Evolutionary conservation across 139 green algal genomes (phyloP).

Genomic region (Pleodorina starrii): DNA sequence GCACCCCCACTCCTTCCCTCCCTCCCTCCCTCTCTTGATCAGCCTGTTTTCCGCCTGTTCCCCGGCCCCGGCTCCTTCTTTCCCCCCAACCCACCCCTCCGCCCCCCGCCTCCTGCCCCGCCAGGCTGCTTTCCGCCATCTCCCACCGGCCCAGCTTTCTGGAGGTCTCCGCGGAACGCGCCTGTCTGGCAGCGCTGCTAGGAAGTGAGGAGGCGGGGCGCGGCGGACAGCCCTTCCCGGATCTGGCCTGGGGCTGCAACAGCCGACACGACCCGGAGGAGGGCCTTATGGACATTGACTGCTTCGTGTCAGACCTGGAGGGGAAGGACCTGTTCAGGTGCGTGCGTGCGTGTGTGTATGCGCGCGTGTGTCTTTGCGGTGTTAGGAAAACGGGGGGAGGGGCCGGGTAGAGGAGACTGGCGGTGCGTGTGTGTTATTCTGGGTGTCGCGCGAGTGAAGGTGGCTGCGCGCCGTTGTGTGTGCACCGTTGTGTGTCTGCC

Average conservation of each 20-base stretch:
- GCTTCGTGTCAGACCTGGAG: conserved; percentile 35
- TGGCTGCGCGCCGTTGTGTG: too few relatives aligned
- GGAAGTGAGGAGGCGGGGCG: conserved; percentile 13
- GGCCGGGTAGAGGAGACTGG: too few relatives aligned
- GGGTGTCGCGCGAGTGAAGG: too few relatives aligned
- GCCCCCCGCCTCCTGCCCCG: too few relatives aligned
- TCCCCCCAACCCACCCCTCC: neutral
- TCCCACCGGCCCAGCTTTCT: conserved; percentile 29
- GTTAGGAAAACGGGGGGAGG: too few relatives aligned
- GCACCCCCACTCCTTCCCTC: neutral
- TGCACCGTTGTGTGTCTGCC: too few relatives aligned
- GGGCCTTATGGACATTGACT: conserved; percentile 32
- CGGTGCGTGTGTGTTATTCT: too few relatives aligned
- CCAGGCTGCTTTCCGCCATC: conserved; percentile 37
- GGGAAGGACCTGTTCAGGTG: conserved; percentile 35
- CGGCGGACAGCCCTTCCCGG: conserved; percentile 24
- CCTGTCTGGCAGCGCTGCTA: conserved; percentile 46
- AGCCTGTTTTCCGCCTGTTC: neutral
- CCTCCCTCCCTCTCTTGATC: neutral
- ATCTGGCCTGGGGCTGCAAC: conserved; percentile 33
- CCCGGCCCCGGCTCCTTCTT: too few relatives aligned
- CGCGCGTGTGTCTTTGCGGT: too few relatives aligned
- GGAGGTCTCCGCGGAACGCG: conserved; percentile 47
- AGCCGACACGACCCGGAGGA: neutral
- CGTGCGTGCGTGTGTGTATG: neutral